Evolutionary conservation across 768 basidiomycete genomes (phyloP).

Genomic region (Austroboletus eburneus): DNA sequence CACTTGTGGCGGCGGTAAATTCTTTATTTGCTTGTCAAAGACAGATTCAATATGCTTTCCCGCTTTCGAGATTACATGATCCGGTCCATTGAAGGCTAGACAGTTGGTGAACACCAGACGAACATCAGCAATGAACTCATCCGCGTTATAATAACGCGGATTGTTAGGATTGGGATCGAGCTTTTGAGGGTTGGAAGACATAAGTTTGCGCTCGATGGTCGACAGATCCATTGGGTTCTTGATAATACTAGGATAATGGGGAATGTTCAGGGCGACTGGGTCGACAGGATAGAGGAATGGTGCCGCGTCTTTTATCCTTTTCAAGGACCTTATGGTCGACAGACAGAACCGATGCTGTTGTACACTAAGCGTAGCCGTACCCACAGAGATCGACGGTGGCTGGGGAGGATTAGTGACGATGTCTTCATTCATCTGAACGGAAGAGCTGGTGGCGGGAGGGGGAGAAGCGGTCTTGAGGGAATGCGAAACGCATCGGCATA

Average conservation of each 20-base stretch:
- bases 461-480: constrained; percentile 65
- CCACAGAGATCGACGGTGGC: background rate
- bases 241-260: constrained; percentile 85
- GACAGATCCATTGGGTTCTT: constrained; percentile 92
- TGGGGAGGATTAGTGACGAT: constrained; percentile 14
- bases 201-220: constrained; percentile 86
- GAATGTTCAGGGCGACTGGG: constrained; percentile 73
- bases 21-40: constrained; percentile 86
- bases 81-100: constrained; percentile 87
- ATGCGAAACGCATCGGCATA: constrained; percentile 45
- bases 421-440: constrained; percentile 30
- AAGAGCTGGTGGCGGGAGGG: constrained; percentile 55
- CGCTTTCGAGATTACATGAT: constrained; percentile 74
- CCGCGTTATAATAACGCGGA: constrained; percentile 71
- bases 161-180: constrained; percentile 65
- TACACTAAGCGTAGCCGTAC: constrained; percentile 46
- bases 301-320: constrained; percentile 77
- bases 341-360: constrained; percentile 78
- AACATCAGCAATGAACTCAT: constrained; percentile 83
- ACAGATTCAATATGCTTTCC: constrained; percentile 78
- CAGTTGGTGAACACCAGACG: constrained; percentile 88
- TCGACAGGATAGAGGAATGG: constrained; percentile 91
- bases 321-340: constrained; percentile 74
- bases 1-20: constrained; percentile 73
- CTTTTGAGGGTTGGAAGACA: constrained; percentile 72